Conservation (phyloP, 1,284 basidiomycete species). For the Phenoliferia sp. region DNA sequence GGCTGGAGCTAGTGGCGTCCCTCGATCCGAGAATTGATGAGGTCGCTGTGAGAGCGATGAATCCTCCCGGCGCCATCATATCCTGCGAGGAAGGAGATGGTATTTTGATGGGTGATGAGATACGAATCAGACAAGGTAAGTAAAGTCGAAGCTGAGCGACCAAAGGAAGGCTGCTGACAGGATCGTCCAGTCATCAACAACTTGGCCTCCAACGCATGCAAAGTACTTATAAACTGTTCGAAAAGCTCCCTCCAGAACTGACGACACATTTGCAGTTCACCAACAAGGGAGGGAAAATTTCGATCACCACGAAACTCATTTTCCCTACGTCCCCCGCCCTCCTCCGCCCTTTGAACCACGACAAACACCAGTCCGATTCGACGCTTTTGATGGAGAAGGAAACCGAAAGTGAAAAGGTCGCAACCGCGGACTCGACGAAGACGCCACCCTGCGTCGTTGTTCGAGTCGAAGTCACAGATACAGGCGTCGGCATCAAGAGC, state of each 20-base stretch:
- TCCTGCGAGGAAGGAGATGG: constrained; percentile 51
- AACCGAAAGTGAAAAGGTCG: background rate
- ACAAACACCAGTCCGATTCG: no score
- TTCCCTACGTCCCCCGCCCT: background rate
- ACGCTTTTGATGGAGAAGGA: background rate
- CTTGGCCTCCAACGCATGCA: constrained; percentile 47
- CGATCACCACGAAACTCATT: background rate
- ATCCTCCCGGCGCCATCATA: background rate
- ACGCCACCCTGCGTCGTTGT: constrained; percentile 49
- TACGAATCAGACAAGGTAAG: constrained; percentile 68
- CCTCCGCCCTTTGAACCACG: no score
- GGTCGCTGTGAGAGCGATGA: constrained; percentile 40
- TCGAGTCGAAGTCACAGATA: constrained; percentile 73
- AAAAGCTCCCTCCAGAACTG: background rate
- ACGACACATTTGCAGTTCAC: background rate
- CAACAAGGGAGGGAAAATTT: background rate
- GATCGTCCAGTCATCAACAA: constrained; percentile 38
- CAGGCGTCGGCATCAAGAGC: constrained; percentile 66
- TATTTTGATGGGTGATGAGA: constrained; percentile 70
- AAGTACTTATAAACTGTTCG: constrained; percentile 47
- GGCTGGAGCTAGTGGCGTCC: constrained; percentile 61
- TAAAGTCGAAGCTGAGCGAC: background rate
- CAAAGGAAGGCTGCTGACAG: background rate
- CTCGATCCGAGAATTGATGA: constrained; percentile 70
- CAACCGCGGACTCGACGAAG: background rate